A percentile compares a stretch with the other conserved stretches of the same genome.
Conservation (phyloP, 805 yeast species). For the Wickerhamiella occidentalis region DNA sequence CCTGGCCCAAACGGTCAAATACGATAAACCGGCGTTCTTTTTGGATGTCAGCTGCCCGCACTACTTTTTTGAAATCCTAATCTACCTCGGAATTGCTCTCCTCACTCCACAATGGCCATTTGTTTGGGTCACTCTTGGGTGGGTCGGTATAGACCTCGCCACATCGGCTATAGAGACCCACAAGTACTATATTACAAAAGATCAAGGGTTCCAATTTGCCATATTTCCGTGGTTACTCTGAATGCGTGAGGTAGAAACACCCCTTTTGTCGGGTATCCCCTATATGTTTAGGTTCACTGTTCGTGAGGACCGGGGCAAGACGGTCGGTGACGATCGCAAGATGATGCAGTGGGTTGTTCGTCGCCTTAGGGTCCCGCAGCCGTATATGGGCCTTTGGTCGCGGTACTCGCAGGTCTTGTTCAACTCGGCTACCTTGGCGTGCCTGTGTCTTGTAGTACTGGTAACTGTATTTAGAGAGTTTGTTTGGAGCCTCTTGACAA, state of each 20-base stretch:
- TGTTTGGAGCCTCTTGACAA: background rate
- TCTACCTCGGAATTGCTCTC: constrained; percentile 31
- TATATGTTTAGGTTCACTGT: constrained; percentile 9
- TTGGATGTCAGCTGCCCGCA: constrained; percentile 47
- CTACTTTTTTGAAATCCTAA: constrained; percentile 44
- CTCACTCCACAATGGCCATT: constrained; percentile 16
- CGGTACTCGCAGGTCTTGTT: constrained; percentile 15
- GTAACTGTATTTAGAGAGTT: constrained; percentile 12
- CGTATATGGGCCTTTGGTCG: constrained; percentile 18
- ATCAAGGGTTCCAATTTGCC: constrained; percentile 9
- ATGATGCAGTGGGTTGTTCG: constrained; percentile 14
- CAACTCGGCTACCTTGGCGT: constrained; percentile 17
- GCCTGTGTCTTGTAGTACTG: constrained; percentile 13
- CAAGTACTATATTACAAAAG: constrained; percentile 30
- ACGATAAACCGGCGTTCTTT: constrained; percentile 37
- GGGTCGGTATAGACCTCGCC: constrained; percentile 35
- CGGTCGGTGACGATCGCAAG: background rate
- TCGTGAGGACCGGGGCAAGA: background rate
- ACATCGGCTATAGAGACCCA: constrained; percentile 40
- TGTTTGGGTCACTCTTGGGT: constrained; percentile 19
- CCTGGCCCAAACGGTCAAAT: constrained; percentile 41
- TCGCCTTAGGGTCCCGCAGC: constrained; percentile 14
- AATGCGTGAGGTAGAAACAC: constrained; percentile 1
- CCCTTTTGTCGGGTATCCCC: constrained; percentile 9
- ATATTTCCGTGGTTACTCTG: constrained; percentile 14